phyloP scores from a whole-genome alignment of 441 rosid species.

The Gossypium davidsonii region DNA sequence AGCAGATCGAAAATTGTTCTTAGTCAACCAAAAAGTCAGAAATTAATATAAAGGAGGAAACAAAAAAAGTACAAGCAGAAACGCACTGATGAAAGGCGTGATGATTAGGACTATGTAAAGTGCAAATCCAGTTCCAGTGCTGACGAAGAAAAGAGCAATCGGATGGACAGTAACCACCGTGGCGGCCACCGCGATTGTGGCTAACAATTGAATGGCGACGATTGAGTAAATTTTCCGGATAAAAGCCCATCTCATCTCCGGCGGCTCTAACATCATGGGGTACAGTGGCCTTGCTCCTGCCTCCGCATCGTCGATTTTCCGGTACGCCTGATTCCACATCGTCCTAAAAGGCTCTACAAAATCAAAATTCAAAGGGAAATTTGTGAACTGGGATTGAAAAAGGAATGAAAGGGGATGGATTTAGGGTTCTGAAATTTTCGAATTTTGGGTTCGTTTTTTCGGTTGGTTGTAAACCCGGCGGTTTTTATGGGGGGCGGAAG shows the following conservation, averaged over 20 bases:
- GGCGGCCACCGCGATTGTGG: slow-evolving; percentile 5
- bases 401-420: neutral
- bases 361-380: neutral
- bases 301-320: slow-evolving; percentile 2
- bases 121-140: neutral
- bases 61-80: neutral
- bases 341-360: neutral
- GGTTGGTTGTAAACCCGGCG: neutral
- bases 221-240: slow-evolving; percentile 5
- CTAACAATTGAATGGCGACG: neutral
- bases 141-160: neutral
- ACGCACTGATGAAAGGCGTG: neutral
- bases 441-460: neutral
- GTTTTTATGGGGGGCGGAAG: too few relatives aligned
- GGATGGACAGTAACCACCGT: slow-evolving; percentile 2
- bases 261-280: slow-evolving; percentile 1
- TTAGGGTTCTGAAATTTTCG: neutral
- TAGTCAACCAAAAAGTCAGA: neutral
- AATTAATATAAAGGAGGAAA: neutral
- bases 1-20: neutral
- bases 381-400: neutral
- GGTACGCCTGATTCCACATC: slow-evolving; percentile 6
- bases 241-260: slow-evolving; percentile 4
- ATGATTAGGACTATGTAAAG: slow-evolving; percentile 1
- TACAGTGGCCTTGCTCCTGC: neutral